Percentiles rank a stretch among this genome's conserved stretches.
Evolutionary conservation across 179 eudicot genomes (phyloP).

Genomic region (Carnegiea gigantea): DNA sequence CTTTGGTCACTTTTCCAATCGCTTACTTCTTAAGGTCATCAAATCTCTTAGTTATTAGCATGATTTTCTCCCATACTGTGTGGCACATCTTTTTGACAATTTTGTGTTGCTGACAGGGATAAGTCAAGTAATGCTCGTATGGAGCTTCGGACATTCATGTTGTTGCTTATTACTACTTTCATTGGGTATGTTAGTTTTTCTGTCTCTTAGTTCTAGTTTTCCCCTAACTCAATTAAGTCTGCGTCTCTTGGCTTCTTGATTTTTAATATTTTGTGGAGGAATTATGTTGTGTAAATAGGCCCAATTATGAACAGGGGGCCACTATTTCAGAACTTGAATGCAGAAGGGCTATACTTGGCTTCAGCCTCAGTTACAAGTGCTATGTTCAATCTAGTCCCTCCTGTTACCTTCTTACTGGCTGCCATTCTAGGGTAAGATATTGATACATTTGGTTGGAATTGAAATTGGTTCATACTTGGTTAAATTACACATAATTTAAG

Average conservation of each 20-base stretch:
- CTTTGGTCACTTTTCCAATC: constrained; percentile 47
- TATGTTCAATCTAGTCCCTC: constrained; percentile 50
- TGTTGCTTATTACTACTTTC: constrained; percentile 30
- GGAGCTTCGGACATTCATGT: constrained; percentile 44
- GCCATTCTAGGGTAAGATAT: constrained; percentile 40
- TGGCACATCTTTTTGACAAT: not conserved
- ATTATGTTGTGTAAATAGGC: not conserved
- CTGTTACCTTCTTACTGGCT: constrained; percentile 55
- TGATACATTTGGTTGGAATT: not conserved
- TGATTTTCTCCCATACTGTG: too few species aligned
- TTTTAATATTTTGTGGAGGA: too few species aligned
- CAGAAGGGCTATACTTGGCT: constrained; percentile 50
- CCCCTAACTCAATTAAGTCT: too few species aligned
- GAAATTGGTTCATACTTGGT: too few species aligned
- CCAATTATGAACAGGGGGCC: constrained; percentile 41
- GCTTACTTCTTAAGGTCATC: constrained; percentile 43
- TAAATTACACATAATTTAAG: too few species aligned
- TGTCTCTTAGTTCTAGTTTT: too few species aligned
- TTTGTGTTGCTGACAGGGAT: constrained; percentile 28
- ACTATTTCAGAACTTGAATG: constrained; percentile 41
- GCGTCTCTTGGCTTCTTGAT: too few species aligned
- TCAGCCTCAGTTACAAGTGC: constrained; percentile 59
- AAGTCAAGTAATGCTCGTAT: constrained; percentile 24
- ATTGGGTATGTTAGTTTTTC: constrained; percentile 41
- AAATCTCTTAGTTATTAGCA: too few species aligned